Percentiles rank a stretch among this genome's conserved stretches.
These are phyloP conservation scores for Suillus ampliporus DNA, from an alignment of 768 basidiomycete genomes.

Conservation along the genomic window DNA sequence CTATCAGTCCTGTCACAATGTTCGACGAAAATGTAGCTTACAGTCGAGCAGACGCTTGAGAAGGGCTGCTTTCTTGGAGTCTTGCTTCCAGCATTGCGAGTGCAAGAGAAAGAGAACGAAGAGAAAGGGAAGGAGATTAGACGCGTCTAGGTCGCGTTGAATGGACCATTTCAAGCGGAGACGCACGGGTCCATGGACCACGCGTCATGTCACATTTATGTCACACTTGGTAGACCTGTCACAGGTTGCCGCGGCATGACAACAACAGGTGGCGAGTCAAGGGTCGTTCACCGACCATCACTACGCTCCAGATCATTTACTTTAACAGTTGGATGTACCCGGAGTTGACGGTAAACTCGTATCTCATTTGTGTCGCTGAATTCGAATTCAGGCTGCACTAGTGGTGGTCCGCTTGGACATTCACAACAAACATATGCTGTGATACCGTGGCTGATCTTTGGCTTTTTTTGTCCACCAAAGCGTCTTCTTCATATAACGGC, in stretches of 20 bases:
- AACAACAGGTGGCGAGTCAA: background rate
- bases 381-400: conserved; percentile 2
- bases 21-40: conserved; percentile 41
- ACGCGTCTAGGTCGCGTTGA: conserved; percentile 41
- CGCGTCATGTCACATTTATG: conserved; percentile 37
- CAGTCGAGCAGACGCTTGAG: conserved; percentile 95
- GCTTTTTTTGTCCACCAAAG: conserved; percentile 14
- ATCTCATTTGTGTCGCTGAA: conserved; percentile 1
- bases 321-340: background rate
- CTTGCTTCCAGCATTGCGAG: conserved; percentile 86
- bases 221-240: conserved; percentile 31
- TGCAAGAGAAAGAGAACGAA: conserved; percentile 14
- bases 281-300: background rate
- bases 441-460: background rate
- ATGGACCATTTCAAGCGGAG: conserved; percentile 40
- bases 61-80: conserved; percentile 81
- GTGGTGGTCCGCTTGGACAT: conserved; percentile 8
- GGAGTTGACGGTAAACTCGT: too few species aligned
- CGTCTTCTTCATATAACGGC: conserved; percentile 8
- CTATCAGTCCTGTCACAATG: conserved; percentile 15
- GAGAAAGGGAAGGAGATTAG: conserved; percentile 19
- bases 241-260: conserved; percentile 15
- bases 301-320: background rate
- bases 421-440: conserved; percentile 8
- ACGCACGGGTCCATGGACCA: conserved; percentile 23